Conservation (phyloP, 2,329 filamentous ascomycete species). For the Phialemoniopsis sp. region DNA sequence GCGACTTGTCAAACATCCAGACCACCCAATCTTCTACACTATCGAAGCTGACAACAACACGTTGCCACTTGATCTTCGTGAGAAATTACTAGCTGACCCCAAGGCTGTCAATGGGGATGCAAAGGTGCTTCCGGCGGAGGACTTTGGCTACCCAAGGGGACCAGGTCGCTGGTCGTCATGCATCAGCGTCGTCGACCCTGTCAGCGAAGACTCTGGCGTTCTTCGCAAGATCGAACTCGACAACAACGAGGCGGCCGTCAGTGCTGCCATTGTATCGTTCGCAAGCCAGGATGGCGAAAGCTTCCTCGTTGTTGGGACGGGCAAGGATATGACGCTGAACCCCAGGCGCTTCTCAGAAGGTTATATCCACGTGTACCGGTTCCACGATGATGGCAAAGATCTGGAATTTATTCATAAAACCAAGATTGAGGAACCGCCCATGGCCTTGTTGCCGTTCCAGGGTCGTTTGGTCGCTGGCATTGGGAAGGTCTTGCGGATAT, state of each 20-base stretch:
- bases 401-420: constrained; percentile 97
- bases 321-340: constrained; percentile 79
- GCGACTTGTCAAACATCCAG: constrained; percentile 81
- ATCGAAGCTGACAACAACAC: constrained; percentile 93
- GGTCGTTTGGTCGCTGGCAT: constrained; percentile 84
- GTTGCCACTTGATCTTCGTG: constrained; percentile 71
- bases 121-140: constrained; percentile 66
- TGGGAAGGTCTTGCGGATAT: constrained; percentile 77
- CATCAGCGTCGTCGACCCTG: constrained; percentile 85
- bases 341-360: constrained; percentile 74
- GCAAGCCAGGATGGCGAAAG: constrained; percentile 82
- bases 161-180: constrained; percentile 92
- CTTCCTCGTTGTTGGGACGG: constrained; percentile 92
- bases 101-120: constrained; percentile 67
- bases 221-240: constrained; percentile 76
- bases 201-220: constrained; percentile 64
- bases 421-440: constrained; percentile 81
- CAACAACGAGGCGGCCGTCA: constrained; percentile 89
- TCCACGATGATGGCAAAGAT: constrained; percentile 80
- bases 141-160: constrained; percentile 85
- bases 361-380: constrained; percentile 88
- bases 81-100: constrained; percentile 70
- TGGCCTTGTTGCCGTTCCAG: constrained; percentile 90
- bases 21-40: constrained; percentile 86
- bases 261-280: constrained; percentile 79